phyloP scores from a whole-genome alignment of 2,329 filamentous ascomycete genomes.

The Aspergillus pseudoglaucus region DNA sequence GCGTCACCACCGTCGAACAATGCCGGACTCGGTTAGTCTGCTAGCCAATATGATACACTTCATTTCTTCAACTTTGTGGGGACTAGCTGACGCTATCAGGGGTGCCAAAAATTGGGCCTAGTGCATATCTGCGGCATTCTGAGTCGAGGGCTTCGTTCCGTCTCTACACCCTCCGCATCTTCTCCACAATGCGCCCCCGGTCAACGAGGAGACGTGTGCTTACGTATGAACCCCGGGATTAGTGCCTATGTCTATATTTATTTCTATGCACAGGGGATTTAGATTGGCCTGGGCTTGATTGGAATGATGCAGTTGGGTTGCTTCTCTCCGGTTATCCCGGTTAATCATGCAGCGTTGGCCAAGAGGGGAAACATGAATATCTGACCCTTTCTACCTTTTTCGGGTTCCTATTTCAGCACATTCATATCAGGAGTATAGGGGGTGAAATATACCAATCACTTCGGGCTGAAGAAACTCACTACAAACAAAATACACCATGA shows the following conservation, averaged over 20 bases:
- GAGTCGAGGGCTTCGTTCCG: background rate
- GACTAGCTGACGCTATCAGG: background rate
- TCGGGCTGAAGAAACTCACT: background rate
- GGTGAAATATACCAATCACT: background rate
- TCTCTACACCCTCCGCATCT: background rate
- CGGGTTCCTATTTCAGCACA: background rate
- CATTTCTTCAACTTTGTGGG: background rate
- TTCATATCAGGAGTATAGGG: background rate
- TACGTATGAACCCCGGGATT: background rate
- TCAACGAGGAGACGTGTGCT: background rate
- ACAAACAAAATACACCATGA: conserved; percentile 9
- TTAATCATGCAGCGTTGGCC: background rate
- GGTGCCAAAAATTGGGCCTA: background rate
- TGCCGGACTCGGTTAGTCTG: background rate
- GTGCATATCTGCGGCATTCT: background rate
- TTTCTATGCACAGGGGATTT: background rate
- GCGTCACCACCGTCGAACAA: background rate
- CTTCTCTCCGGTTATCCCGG: background rate
- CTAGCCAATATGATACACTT: background rate
- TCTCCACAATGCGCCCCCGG: background rate
- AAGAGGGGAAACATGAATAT: background rate
- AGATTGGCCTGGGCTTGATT: background rate
- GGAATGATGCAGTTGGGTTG: background rate
- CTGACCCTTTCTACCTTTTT: too few species aligned
- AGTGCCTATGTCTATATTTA: too few species aligned